Base-by-base conservation (phyloP, 1,139 yeast genomes). In the Meyerozyma guilliermondii region DNA sequence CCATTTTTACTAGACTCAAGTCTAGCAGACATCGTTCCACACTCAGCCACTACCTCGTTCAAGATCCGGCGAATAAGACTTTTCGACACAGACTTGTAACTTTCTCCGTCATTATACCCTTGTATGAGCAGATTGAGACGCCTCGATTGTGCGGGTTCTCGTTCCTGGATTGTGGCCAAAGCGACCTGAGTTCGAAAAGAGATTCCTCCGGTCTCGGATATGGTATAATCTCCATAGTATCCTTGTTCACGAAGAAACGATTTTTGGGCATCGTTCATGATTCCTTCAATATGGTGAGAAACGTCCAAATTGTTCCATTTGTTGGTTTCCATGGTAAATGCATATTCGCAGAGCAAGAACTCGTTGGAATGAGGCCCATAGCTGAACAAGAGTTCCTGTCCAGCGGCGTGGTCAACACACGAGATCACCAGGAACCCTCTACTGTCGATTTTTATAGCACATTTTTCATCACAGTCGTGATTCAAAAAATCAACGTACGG, bases 361-460 rank as follows among this genome's bases (percentile, higher is more conserved):
- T 80, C 87, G 58, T 91, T 89, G 18, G 85, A 79, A 60, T 91
- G 97, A 0, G 96, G 83, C 0, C 98, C 98, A 58, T 92, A 92
- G 42, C 84, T 80, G 49, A 92, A 71, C 52, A 67, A 79, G 3
- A 91, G 52, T 59, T 91, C 94, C 14, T 81, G 83, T 3, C 69
- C 79, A 0, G 54, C 44, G 0, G 47, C 42, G 46, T 79, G 76
- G 1, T 45, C 49, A 46, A 44, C 47, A 0, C 72, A 56, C 2
- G 82, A 64, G 26, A 58, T 56, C 1, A 81, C 83, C 40, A 68
- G 72, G 52, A 80, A 81, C 2, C 85, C 86, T 3, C 53, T 49
- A 4, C 62, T 51, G 52, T 74, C 74, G 18, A 77, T 70, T 37
- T 71, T 69, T 39, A 81, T 60, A 2, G 62, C 60, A 46, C 87